Percentiles rank a stretch among this genome's conserved stretches.
phyloP scores from a whole-genome alignment of 2,329 filamentous ascomycete species.

The Aureobasidium sp. region DNA sequence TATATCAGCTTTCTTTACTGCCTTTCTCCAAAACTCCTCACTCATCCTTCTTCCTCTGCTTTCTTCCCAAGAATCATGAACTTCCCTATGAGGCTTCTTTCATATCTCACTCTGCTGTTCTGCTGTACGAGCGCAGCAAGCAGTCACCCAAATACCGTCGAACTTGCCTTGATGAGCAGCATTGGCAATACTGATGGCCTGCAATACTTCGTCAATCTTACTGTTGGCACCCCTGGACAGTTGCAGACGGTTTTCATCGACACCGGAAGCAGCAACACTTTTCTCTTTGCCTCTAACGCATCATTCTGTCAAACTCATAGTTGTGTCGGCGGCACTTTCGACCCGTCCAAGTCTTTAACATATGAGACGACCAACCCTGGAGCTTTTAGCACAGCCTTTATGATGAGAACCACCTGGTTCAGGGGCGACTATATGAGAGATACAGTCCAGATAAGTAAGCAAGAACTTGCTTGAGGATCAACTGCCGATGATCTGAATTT shows the following conservation, averaged over 20 bases:
- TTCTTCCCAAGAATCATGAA: background rate
- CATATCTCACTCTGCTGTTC: background rate
- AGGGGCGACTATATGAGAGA: background rate
- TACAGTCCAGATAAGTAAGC: background rate
- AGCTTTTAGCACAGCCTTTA: background rate
- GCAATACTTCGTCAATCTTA: conserved; percentile 17
- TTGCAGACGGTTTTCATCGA: conserved; percentile 28
- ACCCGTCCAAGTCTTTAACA: conserved; percentile 22
- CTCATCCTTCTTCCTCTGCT: background rate
- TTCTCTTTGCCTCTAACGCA: conserved; percentile 26
- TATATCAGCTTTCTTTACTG: background rate
- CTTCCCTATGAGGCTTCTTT: background rate
- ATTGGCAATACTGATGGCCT: background rate
- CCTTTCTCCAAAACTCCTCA: background rate
- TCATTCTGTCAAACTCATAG: conserved; percentile 19
- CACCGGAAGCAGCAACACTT: conserved; percentile 29
- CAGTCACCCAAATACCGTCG: background rate
- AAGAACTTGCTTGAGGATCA: background rate
- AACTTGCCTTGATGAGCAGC: background rate
- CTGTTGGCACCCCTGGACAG: conserved; percentile 30
- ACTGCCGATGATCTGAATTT: background rate
- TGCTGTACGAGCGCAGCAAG: background rate
- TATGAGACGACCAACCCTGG: conserved; percentile 22
- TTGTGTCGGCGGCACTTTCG: conserved; percentile 27
- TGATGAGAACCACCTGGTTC: background rate